Evolutionary conservation across 257 asterid genomes (phyloP).

Genomic region (Mitragyna speciosa): DNA sequence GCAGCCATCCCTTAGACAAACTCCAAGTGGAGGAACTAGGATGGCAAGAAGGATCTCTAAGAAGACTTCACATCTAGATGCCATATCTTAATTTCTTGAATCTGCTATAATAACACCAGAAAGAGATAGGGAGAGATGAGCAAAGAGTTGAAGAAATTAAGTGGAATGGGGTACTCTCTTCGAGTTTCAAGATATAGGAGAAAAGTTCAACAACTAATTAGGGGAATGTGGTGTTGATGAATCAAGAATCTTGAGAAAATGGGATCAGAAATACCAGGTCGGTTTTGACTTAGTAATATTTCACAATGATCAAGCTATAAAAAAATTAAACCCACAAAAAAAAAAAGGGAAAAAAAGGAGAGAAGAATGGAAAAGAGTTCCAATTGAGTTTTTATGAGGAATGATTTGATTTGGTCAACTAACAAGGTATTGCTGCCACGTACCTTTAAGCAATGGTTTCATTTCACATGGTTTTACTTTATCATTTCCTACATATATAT

Average conservation of each 20-base stretch:
- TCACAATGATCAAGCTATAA: constrained; percentile 3
- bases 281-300: background rate
- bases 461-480: too few relatives aligned
- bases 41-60: constrained; percentile 39
- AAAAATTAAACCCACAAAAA: background rate
- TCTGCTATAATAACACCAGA: background rate
- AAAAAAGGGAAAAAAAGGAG: too few relatives aligned
- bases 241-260: background rate
- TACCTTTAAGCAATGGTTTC: too few relatives aligned
- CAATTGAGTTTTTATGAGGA: too few relatives aligned
- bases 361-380: too few relatives aligned
- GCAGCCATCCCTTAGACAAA: constrained; percentile 36
- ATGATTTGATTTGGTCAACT: too few relatives aligned
- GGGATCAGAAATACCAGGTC: too few relatives aligned
- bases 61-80: constrained; percentile 43
- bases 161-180: background rate
- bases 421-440: too few relatives aligned
- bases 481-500: too few relatives aligned
- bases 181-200: background rate
- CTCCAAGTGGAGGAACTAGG: constrained; percentile 37
- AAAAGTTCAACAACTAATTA: background rate
- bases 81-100: constrained; percentile 27
- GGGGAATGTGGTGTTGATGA: background rate
- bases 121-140: background rate
- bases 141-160: background rate